Percentiles rank a stretch among this genome's conserved stretches.
Evolutionary conservation across 2,329 filamentous ascomycete species (phyloP).

Genomic region (Leptographium lundbergii): DNA sequence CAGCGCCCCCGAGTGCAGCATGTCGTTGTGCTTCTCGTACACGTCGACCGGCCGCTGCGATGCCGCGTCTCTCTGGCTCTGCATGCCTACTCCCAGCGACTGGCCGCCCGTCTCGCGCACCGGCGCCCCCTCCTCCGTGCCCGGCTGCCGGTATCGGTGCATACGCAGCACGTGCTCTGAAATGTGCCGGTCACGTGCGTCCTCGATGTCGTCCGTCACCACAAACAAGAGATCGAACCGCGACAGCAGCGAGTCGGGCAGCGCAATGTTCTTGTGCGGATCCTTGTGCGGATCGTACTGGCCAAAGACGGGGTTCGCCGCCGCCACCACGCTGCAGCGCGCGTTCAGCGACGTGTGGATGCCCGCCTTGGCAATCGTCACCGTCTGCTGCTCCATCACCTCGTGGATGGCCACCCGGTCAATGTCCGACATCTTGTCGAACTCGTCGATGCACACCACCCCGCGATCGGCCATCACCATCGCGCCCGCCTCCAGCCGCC

Average conservation of each 20-base stretch:
- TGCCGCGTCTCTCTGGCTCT: conserved; percentile 53
- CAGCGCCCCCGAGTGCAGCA: conserved; percentile 87
- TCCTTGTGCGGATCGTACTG: conserved; percentile 99
- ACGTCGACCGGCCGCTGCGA: conserved; percentile 68
- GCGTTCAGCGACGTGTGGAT: conserved; percentile 97
- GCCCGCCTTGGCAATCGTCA: conserved; percentile 96
- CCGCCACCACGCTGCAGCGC: conserved; percentile 89
- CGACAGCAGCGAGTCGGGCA: conserved; percentile 89
- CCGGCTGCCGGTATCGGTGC: conserved; percentile 88
- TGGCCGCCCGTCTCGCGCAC: conserved; percentile 81
- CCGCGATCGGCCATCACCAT: conserved; percentile 97
- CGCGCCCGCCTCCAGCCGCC: conserved; percentile 87
- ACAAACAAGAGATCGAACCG: conserved; percentile 98
- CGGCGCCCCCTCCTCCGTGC: conserved; percentile 86
- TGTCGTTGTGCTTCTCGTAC: conserved; percentile 90
- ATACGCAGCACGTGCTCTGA: conserved; percentile 96
- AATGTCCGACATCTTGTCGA: conserved; percentile 99
- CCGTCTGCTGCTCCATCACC: conserved; percentile 99
- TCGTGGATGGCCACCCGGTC: conserved; percentile 98
- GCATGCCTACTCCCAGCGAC: conserved; percentile 74
- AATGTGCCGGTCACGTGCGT: conserved; percentile 76
- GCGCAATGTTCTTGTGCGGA: conserved; percentile 94
- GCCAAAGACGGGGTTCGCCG: conserved; percentile 93
- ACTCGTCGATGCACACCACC: conserved; percentile 97
- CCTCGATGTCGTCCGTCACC: conserved; percentile 96